Conservation (phyloP, 805 yeast genomes). For the Yamadazyma sp. region DNA sequence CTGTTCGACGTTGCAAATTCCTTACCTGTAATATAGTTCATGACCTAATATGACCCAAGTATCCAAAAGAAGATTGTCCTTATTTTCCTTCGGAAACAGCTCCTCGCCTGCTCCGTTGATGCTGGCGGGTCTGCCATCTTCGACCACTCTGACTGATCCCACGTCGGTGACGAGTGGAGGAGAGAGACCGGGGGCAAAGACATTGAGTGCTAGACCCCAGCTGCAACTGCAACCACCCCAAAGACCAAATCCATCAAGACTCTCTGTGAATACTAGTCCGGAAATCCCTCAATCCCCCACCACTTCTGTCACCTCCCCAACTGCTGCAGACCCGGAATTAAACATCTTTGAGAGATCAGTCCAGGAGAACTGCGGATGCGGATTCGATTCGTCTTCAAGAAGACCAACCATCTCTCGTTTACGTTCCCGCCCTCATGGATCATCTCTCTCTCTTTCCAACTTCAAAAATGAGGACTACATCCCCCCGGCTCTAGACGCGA, state of each 20-base stretch:
- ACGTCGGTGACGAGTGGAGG: not conserved
- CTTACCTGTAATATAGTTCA: constrained; percentile 3
- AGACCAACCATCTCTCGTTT: constrained; percentile 16
- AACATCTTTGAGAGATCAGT: constrained; percentile 44
- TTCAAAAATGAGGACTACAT: constrained; percentile 61
- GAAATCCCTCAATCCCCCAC: constrained; percentile 1
- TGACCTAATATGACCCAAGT: constrained; percentile 12
- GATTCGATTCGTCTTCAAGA: constrained; percentile 7
- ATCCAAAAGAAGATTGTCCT: constrained; percentile 20
- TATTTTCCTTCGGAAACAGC: constrained; percentile 20
- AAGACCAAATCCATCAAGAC: not conserved
- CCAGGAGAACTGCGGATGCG: constrained; percentile 27
- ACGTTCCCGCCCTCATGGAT: constrained; percentile 13
- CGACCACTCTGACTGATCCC: not conserved
- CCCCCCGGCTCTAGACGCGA: constrained; percentile 78
- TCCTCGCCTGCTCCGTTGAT: too few relatives aligned
- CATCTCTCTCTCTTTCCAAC: constrained; percentile 19
- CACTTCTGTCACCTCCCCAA: not conserved
- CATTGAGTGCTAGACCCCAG: too few relatives aligned
- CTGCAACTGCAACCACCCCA: constrained; percentile 1
- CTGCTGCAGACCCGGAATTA: constrained; percentile 8
- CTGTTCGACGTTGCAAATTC: too few relatives aligned
- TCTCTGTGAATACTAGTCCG: constrained; percentile 1
- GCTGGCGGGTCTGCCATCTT: constrained; percentile 3
- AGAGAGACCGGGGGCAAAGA: too few relatives aligned